Evolutionary conservation across 805 yeast species (phyloP).

Genomic region (Debaryomyces tyrocola): DNA sequence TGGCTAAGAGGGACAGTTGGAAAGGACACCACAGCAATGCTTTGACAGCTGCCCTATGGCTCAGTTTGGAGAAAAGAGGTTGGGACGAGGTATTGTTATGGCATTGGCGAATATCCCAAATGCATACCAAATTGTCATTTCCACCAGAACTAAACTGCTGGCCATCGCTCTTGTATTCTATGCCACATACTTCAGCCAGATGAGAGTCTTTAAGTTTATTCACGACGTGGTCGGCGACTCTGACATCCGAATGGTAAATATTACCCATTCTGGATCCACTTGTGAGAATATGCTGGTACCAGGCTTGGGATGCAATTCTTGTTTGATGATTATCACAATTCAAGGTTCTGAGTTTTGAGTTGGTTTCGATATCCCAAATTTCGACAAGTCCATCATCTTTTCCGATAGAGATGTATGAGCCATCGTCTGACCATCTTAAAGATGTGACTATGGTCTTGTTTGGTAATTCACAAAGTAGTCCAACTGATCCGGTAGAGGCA

Average conservation of each 20-base stretch:
- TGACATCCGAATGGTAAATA: constrained; percentile 85
- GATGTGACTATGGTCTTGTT: constrained; percentile 59
- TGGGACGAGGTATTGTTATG: constrained; percentile 15
- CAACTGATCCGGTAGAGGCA: constrained; percentile 78
- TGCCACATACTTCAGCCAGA: constrained; percentile 88
- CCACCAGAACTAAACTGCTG: constrained; percentile 88
- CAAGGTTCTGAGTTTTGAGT: constrained; percentile 76
- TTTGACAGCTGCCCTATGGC: constrained; percentile 92
- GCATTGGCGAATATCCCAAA: constrained; percentile 79
- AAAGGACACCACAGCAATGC: constrained; percentile 95
- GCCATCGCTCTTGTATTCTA: constrained; percentile 84
- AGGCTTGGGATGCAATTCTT: constrained; percentile 78
- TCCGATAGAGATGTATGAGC: constrained; percentile 82
- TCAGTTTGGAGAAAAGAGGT: constrained; percentile 74
- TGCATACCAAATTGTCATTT: constrained; percentile 87
- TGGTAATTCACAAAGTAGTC: constrained; percentile 56
- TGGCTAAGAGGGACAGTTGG: constrained; percentile 78
- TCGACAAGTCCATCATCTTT: constrained; percentile 80
- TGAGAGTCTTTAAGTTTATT: constrained; percentile 54
- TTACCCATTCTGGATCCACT: constrained; percentile 88
- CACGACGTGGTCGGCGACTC: constrained; percentile 75
- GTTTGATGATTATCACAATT: constrained; percentile 59
- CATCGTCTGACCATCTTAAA: constrained; percentile 89
- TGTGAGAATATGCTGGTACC: constrained; percentile 80
- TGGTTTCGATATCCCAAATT: constrained; percentile 89